Evolutionary conservation across 768 basidiomycete species (phyloP).

Genomic region (Leccinum rimulosum): DNA sequence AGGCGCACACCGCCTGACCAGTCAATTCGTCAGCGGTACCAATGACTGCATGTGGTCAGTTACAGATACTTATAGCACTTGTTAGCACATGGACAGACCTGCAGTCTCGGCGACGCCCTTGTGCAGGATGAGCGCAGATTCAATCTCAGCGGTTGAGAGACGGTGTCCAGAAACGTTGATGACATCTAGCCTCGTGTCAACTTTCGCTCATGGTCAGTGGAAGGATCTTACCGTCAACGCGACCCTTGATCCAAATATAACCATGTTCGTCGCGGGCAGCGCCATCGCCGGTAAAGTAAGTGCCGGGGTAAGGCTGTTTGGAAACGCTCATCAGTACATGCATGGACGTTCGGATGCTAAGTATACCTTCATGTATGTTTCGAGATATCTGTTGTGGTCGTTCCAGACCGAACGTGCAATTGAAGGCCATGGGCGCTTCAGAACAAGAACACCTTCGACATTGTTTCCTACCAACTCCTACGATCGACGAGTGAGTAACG

Average conservation of each 20-base stretch:
- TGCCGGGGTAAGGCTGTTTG: slow-evolving; percentile 73
- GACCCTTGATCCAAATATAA: slow-evolving; percentile 98
- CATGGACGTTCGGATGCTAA: slow-evolving; percentile 23
- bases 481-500: not conserved
- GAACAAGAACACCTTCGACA: slow-evolving; percentile 87
- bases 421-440: slow-evolving; percentile 91
- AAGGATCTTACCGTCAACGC: slow-evolving; percentile 75
- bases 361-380: slow-evolving; percentile 66
- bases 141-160: slow-evolving; percentile 96
- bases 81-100: slow-evolving; percentile 33
- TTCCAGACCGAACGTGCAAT: slow-evolving; percentile 90
- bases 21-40: slow-evolving; percentile 85
- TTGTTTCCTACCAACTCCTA: slow-evolving; percentile 72
- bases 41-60: slow-evolving; percentile 49
- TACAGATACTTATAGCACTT: not conserved
- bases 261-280: slow-evolving; percentile 92
- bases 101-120: slow-evolving; percentile 96
- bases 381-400: slow-evolving; percentile 85
- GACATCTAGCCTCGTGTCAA: slow-evolving; percentile 55
- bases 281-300: slow-evolving; percentile 97
- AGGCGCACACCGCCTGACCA: slow-evolving; percentile 91
- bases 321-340: slow-evolving; percentile 35
- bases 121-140: slow-evolving; percentile 93
- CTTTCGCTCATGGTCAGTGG: not conserved
- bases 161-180: slow-evolving; percentile 99